These are phyloP conservation scores for Apiotrichum sp. DNA, from an alignment of 1,284 basidiomycete species.

Conservation along the genomic window DNA sequence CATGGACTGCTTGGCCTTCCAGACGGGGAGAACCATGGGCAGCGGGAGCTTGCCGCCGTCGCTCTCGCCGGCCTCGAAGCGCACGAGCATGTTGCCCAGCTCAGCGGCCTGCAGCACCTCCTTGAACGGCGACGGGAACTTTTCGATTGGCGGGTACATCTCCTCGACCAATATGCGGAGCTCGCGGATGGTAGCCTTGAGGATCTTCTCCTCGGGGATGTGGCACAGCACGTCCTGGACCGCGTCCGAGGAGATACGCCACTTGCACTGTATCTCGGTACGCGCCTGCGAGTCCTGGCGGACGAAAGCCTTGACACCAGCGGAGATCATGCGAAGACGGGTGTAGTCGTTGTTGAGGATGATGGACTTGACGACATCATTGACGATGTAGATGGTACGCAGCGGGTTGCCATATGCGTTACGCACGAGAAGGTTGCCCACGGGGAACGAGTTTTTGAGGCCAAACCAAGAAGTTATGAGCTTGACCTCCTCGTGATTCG, in stretches of 20 bases:
- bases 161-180: conserved; percentile 63
- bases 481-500: conserved; percentile 63
- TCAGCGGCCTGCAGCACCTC: conserved; percentile 22
- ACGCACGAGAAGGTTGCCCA: conserved; percentile 70
- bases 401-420: conserved; percentile 71
- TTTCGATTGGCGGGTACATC: conserved; percentile 68
- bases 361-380: conserved; percentile 72
- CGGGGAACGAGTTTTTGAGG: conserved; percentile 59
- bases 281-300: conserved; percentile 52
- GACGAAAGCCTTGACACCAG: conserved; percentile 73
- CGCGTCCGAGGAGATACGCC: conserved; percentile 74
- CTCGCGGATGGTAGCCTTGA: conserved; percentile 57
- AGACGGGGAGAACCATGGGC: conserved; percentile 75
- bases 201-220: conserved; percentile 59
- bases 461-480: conserved; percentile 64
- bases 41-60: conserved; percentile 60
- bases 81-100: conserved; percentile 66
- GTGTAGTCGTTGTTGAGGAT: conserved; percentile 77
- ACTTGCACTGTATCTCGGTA: conserved; percentile 51
- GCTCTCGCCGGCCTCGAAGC: conserved; percentile 55
- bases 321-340: conserved; percentile 77
- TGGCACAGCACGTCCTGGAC: conserved; percentile 75
- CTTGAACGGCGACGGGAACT: conserved; percentile 58
- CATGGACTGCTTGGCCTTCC: conserved; percentile 80
- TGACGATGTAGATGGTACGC: conserved; percentile 84